Conservation (phyloP, 768 basidiomycete genomes). For the Steccherinum ochraceum region DNA sequence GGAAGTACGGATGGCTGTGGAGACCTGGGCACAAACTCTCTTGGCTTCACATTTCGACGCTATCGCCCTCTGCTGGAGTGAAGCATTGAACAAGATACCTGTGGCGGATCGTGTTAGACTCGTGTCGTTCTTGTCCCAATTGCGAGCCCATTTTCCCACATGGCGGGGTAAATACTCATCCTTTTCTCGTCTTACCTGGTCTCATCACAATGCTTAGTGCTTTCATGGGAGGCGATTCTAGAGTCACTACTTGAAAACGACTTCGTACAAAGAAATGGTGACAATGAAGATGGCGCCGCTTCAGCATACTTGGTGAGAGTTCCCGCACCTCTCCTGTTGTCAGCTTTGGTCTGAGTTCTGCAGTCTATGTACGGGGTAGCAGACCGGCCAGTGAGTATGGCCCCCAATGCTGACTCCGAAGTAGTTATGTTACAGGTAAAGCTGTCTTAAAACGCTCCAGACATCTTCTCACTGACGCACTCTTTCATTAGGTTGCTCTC, state of each 20-base stretch:
- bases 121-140: slow-evolving; percentile 56
- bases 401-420: slow-evolving; percentile 34
- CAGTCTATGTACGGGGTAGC: slow-evolving; percentile 43
- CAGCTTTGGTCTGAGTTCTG: not conserved
- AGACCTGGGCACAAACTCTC: slow-evolving; percentile 52
- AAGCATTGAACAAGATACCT: slow-evolving; percentile 48
- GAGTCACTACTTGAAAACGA: slow-evolving; percentile 55
- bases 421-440: slow-evolving; percentile 39
- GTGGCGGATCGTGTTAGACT: slow-evolving; percentile 52
- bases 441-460: not conserved
- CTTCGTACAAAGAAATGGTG: slow-evolving; percentile 31
- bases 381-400: not conserved
- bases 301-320: slow-evolving; percentile 35
- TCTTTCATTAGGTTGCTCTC: slow-evolving; percentile 42
- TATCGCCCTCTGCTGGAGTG: slow-evolving; percentile 64
- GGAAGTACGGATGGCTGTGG: slow-evolving; percentile 55
- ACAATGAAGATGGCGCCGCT: slow-evolving; percentile 33
- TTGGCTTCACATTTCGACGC: slow-evolving; percentile 60
- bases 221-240: slow-evolving; percentile 59
- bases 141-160: slow-evolving; percentile 58
- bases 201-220: slow-evolving; percentile 37
- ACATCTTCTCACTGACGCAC: not conserved
- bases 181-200: not conserved
- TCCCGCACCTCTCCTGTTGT: not conserved
- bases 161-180: slow-evolving; percentile 47